phyloP scores from a whole-genome alignment of 768 basidiomycete species.

The Lactarius hengduanensis region DNA sequence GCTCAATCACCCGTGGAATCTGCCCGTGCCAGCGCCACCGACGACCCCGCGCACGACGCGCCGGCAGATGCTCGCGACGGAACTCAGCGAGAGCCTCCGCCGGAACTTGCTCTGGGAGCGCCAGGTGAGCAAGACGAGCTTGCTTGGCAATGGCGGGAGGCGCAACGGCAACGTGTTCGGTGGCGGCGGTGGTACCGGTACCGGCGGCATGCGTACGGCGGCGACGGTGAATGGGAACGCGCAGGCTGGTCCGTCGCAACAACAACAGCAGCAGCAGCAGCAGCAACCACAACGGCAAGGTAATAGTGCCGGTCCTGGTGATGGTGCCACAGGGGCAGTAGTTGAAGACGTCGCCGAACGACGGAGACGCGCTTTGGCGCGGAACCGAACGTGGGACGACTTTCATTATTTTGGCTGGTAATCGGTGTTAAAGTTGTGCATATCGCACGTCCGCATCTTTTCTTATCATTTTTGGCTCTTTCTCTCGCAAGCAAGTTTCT shows the following conservation, averaged over 20 bases:
- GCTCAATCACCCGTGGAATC: conserved; percentile 65
- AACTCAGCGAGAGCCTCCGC: conserved; percentile 81
- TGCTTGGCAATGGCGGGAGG: conserved; percentile 39
- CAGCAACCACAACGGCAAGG: conserved; percentile 13
- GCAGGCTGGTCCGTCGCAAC: conserved; percentile 33
- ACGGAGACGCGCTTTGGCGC: conserved; percentile 45
- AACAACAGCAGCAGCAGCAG: conserved; percentile 30
- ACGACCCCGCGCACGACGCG: conserved; percentile 86
- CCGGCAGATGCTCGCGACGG: conserved; percentile 77
- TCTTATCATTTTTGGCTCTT: conserved; percentile 6
- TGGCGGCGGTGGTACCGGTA: conserved; percentile 26
- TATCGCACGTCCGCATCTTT: conserved; percentile 7
- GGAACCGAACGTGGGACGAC: conserved; percentile 69
- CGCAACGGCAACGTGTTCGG: conserved; percentile 30
- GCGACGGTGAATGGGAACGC: conserved; percentile 32
- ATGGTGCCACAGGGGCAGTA: not conserved
- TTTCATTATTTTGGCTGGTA: conserved; percentile 69
- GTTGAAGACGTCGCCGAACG: conserved; percentile 11
- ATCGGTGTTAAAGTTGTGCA: not conserved
- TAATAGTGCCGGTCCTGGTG: not conserved
- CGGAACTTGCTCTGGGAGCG: conserved; percentile 81
- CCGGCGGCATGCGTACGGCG: conserved; percentile 37
- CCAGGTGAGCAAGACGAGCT: conserved; percentile 56
- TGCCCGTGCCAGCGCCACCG: conserved; percentile 61
- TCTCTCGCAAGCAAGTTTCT: conserved; percentile 15